Base-by-base conservation (phyloP, 2,329 filamentous ascomycete genomes). In the Onygenales sp. region DNA sequence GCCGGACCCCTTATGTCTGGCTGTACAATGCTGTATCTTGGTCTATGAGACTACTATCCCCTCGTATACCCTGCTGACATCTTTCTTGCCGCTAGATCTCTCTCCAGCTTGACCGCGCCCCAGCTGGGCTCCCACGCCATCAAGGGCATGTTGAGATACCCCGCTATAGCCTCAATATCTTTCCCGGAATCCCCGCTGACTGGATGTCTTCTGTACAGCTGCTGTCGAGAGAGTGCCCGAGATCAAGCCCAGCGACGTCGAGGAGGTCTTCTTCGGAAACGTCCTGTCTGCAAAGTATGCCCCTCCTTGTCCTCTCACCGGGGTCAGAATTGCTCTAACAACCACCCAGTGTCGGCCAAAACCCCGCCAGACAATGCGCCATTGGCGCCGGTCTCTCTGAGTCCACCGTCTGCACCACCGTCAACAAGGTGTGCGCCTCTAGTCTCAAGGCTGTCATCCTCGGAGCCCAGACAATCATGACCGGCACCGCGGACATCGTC, bases 401-500 rank as follows among this genome's bases (percentile, higher is more conserved):
- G 59, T 80, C 81, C 52, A 87, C 87, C 59, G 82, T 94, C 62
- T 87, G 86, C 74, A 98, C 93, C 45, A 95, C 91, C 51, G 83
- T 98, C 67, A 98, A 98, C 85, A 98, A 98, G 79, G 93, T 98
- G 69, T 98, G 93, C 81, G 93, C 93, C 59, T 96, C 91, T 8
- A 85, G 86, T 44, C 77, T 96, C 69, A 98, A 98, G 79, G 88
- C 93, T 62, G 86, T 98, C 67, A 89, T 95, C 61, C 81, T 98
- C 56, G 93, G 87, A 62, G 88, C 92, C 50, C 93, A 97, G 75
- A 96, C 92, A 64, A 98, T 98, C 77, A 90, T 97, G 71, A 95
- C 91, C 52, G 92, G 93, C 62, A 95, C 89, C 69, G 92, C 92
- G 59, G 85, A 88, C 63, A 85, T 96, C 60, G 84, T 98, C 59